A percentile compares a stretch with the other conserved stretches of the same genome.
Conservation (phyloP, 306 rosid species). For the Begonia peltatifolia region DNA sequence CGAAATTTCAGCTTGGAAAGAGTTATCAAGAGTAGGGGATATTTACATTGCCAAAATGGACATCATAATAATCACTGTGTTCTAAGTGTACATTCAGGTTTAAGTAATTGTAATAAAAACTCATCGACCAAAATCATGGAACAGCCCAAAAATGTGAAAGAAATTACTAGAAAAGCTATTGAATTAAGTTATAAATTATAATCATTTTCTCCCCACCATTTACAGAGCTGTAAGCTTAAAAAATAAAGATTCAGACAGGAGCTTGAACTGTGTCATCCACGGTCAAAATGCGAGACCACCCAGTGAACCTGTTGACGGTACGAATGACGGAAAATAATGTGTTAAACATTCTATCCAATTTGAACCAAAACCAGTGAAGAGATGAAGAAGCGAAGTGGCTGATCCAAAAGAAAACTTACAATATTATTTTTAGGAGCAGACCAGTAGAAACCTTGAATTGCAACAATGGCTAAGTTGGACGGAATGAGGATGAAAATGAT, state of each 20-base stretch:
- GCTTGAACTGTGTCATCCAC: background rate
- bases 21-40: no score
- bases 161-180: no score
- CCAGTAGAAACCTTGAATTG: slow-evolving; percentile 71
- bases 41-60: no score
- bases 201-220: no score
- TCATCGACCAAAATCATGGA: no score
- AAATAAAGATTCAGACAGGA: background rate
- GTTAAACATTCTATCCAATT: background rate
- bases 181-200: no score
- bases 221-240: no score
- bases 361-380: background rate
- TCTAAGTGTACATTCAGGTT: no score
- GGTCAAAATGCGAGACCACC: slow-evolving; percentile 28
- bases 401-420: slow-evolving; percentile 23
- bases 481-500: slow-evolving; percentile 52
- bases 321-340: slow-evolving; percentile 4
- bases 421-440: slow-evolving; percentile 47
- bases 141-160: no score
- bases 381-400: background rate
- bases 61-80: no score
- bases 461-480: slow-evolving; percentile 61
- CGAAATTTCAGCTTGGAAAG: no score
- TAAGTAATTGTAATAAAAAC: no score
- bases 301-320: slow-evolving; percentile 41